These are phyloP conservation scores for Neoboletus subvelutipes DNA, from an alignment of 768 basidiomycete species.

Conservation along the genomic window DNA sequence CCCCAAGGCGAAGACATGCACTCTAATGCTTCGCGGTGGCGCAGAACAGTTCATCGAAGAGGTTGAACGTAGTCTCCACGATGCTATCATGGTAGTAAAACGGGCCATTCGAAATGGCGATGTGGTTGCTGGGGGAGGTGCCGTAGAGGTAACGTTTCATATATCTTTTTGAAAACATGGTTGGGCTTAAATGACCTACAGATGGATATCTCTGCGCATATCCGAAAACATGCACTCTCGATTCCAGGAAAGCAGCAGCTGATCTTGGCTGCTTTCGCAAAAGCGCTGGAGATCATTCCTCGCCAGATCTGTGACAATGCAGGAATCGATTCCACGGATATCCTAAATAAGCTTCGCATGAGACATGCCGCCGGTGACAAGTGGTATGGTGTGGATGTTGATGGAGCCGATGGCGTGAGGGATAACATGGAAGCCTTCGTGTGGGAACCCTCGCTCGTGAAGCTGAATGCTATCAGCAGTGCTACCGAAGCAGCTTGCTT, in stretches of 20 bases:
- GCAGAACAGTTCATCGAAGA: constrained; percentile 99
- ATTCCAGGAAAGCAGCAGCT: constrained; percentile 96
- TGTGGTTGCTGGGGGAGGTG: constrained; percentile 96
- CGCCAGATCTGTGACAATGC: constrained; percentile 99
- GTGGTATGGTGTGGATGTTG: constrained; percentile 96
- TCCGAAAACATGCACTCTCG: constrained; percentile 85
- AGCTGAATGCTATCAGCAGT: constrained; percentile 92
- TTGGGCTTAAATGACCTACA: constrained; percentile 32
- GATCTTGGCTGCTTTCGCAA: constrained; percentile 93
- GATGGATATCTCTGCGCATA: constrained; percentile 97
- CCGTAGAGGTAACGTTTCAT: constrained; percentile 71
- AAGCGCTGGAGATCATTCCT: constrained; percentile 96
- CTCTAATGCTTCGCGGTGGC: constrained; percentile 89
- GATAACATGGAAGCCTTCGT: constrained; percentile 98
- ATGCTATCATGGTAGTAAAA: constrained; percentile 99
- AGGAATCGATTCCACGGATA: constrained; percentile 94
- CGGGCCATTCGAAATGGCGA: constrained; percentile 93
- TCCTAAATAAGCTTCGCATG: constrained; percentile 97
- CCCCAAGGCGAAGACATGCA: constrained; percentile 93
- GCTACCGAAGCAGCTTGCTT: constrained; percentile 96
- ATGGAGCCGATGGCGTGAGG: constrained; percentile 81
- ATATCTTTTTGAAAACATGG: neutral
- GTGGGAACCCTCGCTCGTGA: constrained; percentile 97
- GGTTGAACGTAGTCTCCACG: constrained; percentile 95
- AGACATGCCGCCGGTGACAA: constrained; percentile 84